Base-by-base conservation (phyloP, 352 stramenopile species). In the Pythium angustatum region DNA sequence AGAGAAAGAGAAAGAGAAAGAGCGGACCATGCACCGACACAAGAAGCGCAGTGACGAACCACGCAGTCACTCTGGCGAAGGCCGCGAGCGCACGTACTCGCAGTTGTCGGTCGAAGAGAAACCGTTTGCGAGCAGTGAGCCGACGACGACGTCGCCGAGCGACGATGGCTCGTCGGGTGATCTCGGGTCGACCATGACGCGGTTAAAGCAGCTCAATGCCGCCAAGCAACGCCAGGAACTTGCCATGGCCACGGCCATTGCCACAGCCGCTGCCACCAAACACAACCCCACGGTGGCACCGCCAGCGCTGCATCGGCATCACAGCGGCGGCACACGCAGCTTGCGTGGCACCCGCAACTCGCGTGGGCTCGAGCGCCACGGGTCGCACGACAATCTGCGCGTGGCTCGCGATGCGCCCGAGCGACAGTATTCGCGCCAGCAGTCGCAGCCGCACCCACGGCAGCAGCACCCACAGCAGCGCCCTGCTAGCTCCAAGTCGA, bases 31-130 rank as follows among this genome's bases (percentile, higher is more conserved):
- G 19, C 40, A 21, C 6, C 40, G 40, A 14, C 14, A 34, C 50
- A 36, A 43, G 5, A 27, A 57, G 15, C 36, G 5, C 2, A 27
- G 22, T 2, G 49, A 44, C 51, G 58, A 26, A n/a, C n/a, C n/a
- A n/a, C n/a, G n/a, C n/a, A n/a, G n/a, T n/a, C n/a, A n/a, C 21
- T n/a, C 2, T 8, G 36, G 26, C 6, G 44, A 47, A 11, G 7
- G 7, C 34, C 63, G 56, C 19, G 31, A 58, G 21, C 63, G 63
- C 19, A 48, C 56, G 56, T 70, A 52, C 26, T 70, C 63, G 48
- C 43, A 70, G n/a, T 15, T 70, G 10, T 65, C 63, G 11, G 63
- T 70, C 7, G 63, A 70, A 2, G 50, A 50, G 6, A 31, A 62
- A 5, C 28, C 19, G 40, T 47, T 28, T 21, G 19, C 52, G 10